Evolutionary conservation across 768 basidiomycete genomes (phyloP).

Genomic region (Leccinum pellstonianum): DNA sequence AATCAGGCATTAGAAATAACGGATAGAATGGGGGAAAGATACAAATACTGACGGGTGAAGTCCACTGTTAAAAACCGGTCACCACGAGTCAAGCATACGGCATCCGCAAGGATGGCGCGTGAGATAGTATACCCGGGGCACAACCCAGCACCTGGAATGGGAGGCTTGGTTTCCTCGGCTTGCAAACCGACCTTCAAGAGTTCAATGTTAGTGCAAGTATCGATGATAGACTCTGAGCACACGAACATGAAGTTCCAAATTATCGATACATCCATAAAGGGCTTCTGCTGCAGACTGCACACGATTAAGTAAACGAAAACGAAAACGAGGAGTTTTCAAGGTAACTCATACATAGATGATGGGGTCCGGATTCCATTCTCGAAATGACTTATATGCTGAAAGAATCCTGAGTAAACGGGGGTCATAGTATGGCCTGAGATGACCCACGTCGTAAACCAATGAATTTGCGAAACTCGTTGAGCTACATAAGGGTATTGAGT

Average conservation of each 20-base stretch:
- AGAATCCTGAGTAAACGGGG: slow-evolving; percentile 8
- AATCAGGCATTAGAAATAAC: slow-evolving; percentile 7
- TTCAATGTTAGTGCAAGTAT: neutral
- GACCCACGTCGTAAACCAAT: slow-evolving; percentile 64
- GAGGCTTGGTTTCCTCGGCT: slow-evolving; percentile 68
- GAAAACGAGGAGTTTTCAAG: neutral
- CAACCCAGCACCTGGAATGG: slow-evolving; percentile 67
- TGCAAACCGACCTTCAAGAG: slow-evolving; percentile 55
- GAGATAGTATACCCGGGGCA: slow-evolving; percentile 86
- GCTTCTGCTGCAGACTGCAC: slow-evolving; percentile 57
- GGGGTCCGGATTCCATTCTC: slow-evolving; percentile 70
- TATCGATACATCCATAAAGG: slow-evolving; percentile 71
- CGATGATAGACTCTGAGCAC: neutral
- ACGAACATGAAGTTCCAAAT: slow-evolving; percentile 74
- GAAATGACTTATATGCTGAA: slow-evolving; percentile 59
- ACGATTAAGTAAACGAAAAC: slow-evolving; percentile 1
- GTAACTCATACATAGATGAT: slow-evolving; percentile 48
- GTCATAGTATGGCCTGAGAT: neutral
- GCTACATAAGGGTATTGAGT: slow-evolving; percentile 27
- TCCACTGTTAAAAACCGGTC: slow-evolving; percentile 79
- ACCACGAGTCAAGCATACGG: slow-evolving; percentile 71
- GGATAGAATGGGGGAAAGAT: neutral
- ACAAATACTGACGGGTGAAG: slow-evolving; percentile 65
- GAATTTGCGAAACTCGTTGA: slow-evolving; percentile 74
- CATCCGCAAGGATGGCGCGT: slow-evolving; percentile 80